Conservation (phyloP, 371 early-diverging fungal species). For the Mortierella sp. region DNA sequence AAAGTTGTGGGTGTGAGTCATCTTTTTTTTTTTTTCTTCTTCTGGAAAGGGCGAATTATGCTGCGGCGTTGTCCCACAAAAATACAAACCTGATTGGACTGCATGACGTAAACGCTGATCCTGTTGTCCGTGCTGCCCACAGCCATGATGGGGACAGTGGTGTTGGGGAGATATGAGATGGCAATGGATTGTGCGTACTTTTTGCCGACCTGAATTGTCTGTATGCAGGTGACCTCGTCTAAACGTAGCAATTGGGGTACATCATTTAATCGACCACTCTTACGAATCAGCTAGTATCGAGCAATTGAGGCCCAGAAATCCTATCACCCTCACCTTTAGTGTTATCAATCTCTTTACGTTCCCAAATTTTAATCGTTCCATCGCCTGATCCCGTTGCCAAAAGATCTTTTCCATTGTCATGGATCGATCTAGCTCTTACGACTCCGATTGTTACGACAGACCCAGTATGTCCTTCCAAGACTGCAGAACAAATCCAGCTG, state of each 20-base stretch:
- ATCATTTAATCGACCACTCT: neutral
- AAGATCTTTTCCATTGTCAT: slow-evolving; percentile 59
- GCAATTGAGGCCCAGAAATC: neutral
- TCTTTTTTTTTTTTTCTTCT: neutral
- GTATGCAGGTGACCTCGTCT: slow-evolving; percentile 72
- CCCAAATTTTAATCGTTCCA: slow-evolving; percentile 84
- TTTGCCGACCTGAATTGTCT: slow-evolving; percentile 76
- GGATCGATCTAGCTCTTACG: slow-evolving; percentile 61
- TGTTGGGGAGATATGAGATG: slow-evolving; percentile 77
- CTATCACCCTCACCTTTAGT: slow-evolving; percentile 44
- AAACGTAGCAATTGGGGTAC: neutral
- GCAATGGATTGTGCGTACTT: slow-evolving; percentile 80
- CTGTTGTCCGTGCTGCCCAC: slow-evolving; percentile 51
- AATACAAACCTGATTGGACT: slow-evolving; percentile 33
- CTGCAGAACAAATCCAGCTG: slow-evolving; percentile 77
- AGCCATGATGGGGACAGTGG: slow-evolving; percentile 58
- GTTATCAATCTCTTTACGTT: slow-evolving; percentile 63
- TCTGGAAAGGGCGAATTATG: neutral
- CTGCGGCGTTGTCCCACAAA: neutral
- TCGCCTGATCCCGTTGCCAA: slow-evolving; percentile 87
- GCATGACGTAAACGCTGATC: slow-evolving; percentile 50
- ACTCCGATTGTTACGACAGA: slow-evolving; percentile 78
- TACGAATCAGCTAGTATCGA: neutral
- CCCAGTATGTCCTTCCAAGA: slow-evolving; percentile 77
- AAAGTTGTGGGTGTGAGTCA: neutral